Conservation (phyloP, 1,284 basidiomycete genomes). For the Peniophora sp. region DNA sequence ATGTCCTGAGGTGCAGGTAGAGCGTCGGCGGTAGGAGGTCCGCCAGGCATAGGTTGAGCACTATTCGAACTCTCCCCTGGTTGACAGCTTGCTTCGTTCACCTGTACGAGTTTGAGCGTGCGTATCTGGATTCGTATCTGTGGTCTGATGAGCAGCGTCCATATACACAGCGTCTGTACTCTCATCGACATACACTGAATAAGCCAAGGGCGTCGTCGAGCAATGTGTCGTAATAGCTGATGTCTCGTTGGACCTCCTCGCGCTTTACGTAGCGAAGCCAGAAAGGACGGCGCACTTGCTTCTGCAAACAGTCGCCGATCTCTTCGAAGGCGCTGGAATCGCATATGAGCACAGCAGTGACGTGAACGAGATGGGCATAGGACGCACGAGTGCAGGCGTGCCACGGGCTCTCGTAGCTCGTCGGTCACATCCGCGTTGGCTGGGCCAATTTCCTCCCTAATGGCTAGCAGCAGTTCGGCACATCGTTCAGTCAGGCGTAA, state of each 20-base stretch:
- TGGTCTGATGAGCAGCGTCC: background rate
- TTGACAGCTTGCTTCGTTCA: slow-evolving; percentile 15
- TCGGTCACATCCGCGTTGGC: slow-evolving; percentile 28
- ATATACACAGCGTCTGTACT: slow-evolving; percentile 3
- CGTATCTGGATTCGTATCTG: slow-evolving; percentile 50
- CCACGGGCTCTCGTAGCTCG: slow-evolving; percentile 30
- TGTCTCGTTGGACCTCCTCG: slow-evolving; percentile 56
- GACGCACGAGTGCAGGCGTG: slow-evolving; percentile 42
- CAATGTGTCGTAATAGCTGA: slow-evolving; percentile 42
- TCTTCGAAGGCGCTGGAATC: slow-evolving; percentile 23
- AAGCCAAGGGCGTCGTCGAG: slow-evolving; percentile 48
- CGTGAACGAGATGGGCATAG: background rate
- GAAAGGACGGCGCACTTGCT: slow-evolving; percentile 61
- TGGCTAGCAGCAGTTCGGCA: slow-evolving; percentile 38
- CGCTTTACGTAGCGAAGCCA: slow-evolving; percentile 72
- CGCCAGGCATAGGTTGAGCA: slow-evolving; percentile 20
- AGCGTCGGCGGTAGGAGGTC: slow-evolving; percentile 16
- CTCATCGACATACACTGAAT: slow-evolving; percentile 36
- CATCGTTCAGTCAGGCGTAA: slow-evolving; percentile 44
- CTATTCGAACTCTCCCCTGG: background rate
- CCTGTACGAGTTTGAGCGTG: slow-evolving; percentile 48
- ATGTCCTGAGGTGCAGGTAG: slow-evolving; percentile 2
- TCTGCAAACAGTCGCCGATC: slow-evolving; percentile 46
- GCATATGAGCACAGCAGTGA: background rate
- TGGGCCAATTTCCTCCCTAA: slow-evolving; percentile 35